Evolutionary conservation across 208 protist genomes (phyloP).

Genomic region (Naegleria gruberi): DNA sequence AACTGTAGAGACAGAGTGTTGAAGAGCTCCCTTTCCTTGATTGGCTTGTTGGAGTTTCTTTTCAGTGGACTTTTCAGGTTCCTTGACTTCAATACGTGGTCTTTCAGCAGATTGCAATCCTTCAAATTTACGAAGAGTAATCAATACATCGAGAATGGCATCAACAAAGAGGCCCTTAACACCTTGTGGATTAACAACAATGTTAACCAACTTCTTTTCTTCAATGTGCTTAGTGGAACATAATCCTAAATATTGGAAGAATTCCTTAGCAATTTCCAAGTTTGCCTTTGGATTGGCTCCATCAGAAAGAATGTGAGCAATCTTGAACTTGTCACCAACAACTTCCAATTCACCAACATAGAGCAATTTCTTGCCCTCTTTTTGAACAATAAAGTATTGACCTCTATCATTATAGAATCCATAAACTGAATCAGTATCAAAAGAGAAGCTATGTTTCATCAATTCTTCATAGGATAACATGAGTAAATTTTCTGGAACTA

Average conservation of each 20-base stretch:
- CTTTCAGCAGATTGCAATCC: neutral
- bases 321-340: neutral
- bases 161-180: neutral
- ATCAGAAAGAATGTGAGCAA: neutral
- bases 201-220: neutral
- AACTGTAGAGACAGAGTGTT: neutral
- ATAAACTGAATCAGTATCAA: neutral
- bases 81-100: neutral
- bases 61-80: neutral
- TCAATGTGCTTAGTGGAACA: neutral
- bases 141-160: neutral
- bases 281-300: neutral
- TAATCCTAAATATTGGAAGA: neutral
- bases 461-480: neutral
- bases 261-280: neutral
- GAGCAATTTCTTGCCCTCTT: neutral
- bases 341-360: conserved; percentile 14
- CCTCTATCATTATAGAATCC: neutral
- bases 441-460: neutral
- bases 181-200: neutral
- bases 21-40: neutral
- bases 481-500: neutral
- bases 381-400: neutral
- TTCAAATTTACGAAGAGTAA: neutral
- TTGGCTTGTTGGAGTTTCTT: neutral